Evolutionary conservation across 441 rosid species (phyloP).

Genomic region (Arabidopsis hybrid): DNA sequence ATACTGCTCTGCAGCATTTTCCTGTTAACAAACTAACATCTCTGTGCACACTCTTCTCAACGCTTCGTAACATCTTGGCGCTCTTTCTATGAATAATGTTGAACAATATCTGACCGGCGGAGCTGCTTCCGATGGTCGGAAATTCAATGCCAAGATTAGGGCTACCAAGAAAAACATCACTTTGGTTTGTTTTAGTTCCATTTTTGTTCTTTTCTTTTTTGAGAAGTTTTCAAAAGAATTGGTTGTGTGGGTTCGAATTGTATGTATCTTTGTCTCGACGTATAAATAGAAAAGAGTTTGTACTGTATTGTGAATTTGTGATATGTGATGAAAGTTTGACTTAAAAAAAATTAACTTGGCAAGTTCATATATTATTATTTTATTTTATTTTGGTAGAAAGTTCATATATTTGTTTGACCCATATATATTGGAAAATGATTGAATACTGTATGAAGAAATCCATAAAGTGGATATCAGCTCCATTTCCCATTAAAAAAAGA

Average conservation of each 20-base stretch:
- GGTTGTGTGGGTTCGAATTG: not conserved
- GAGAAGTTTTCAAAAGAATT: not conserved
- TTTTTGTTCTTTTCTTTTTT: not conserved
- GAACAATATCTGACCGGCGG: no score
- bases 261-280: not conserved
- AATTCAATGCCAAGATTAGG: not conserved
- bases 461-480: not conserved
- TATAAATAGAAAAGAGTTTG: not conserved
- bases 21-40: not conserved
- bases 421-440: not conserved
- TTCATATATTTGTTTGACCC: not conserved
- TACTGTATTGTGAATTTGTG: not conserved
- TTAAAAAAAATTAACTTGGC: not conserved
- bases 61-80: not conserved
- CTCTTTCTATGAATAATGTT: not conserved
- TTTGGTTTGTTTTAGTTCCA: not conserved
- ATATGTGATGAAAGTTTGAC: not conserved
- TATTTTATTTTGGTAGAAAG: no score
- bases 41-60: not conserved
- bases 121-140: slow-evolving; percentile 1
- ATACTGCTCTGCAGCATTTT: not conserved
- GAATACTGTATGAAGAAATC: not conserved
- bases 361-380: not conserved
- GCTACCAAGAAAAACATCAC: not conserved
- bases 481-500: not conserved